These are phyloP conservation scores for Agaricus subrufescens DNA, from an alignment of 768 basidiomycete genomes.

Conservation along the genomic window DNA sequence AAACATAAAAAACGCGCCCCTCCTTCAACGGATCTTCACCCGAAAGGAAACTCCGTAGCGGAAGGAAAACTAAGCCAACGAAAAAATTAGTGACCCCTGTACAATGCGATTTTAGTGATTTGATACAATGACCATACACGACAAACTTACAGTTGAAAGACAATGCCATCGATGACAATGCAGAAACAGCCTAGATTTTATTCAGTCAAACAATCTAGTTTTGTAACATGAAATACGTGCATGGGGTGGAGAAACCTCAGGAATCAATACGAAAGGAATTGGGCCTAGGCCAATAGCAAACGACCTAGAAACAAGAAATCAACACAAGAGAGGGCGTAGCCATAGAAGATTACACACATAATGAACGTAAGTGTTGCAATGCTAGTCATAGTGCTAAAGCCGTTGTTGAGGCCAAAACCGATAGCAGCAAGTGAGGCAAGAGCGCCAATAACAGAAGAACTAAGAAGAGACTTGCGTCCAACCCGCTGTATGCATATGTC, in stretches of 20 bases:
- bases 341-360: constrained; percentile 45
- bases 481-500: constrained; percentile 42
- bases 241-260: constrained; percentile 80
- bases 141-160: constrained; percentile 60
- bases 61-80: constrained; percentile 83
- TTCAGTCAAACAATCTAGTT: constrained; percentile 6
- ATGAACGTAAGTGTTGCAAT: constrained; percentile 76
- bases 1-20: constrained; percentile 89
- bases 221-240: constrained; percentile 35
- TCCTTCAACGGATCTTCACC: constrained; percentile 57
- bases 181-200: constrained; percentile 62
- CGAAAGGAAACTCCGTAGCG: constrained; percentile 71
- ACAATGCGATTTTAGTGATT: not conserved
- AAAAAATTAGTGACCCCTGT: constrained; percentile 82
- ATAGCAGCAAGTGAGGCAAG: constrained; percentile 60
- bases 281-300: constrained; percentile 92
- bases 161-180: constrained; percentile 70
- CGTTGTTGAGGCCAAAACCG: constrained; percentile 66
- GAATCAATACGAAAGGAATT: constrained; percentile 87
- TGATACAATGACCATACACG: no score
- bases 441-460: constrained; percentile 62
- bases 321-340: not conserved
- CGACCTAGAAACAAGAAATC: constrained; percentile 40
- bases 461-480: constrained; percentile 69
- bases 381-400: constrained; percentile 58